These are phyloP conservation scores for Artomyces pyxidatus DNA, from an alignment of 768 basidiomycete species.

Conservation along the genomic window DNA sequence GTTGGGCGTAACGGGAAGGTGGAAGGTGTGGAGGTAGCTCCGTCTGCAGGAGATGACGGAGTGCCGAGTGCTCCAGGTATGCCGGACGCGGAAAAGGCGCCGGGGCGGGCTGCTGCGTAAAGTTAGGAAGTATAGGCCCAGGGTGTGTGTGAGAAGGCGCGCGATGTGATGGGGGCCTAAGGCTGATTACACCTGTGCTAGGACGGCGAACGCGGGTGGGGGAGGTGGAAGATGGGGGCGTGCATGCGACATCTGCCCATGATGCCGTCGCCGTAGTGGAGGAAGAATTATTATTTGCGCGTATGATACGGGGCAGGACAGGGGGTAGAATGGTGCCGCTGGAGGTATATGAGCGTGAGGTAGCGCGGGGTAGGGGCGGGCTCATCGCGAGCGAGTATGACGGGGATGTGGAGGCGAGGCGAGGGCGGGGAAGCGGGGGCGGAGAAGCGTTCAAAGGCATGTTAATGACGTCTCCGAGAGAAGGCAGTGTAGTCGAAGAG, in stretches of 20 bases:
- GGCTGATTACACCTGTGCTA: conserved; percentile 26
- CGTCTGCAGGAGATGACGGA: conserved; percentile 62
- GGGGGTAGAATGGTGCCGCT: conserved; percentile 34
- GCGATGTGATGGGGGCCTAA: conserved; percentile 8
- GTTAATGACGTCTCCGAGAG: conserved; percentile 59
- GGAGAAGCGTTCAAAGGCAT: conserved; percentile 37
- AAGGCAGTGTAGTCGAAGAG: conserved; percentile 38
- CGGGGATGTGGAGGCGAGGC: conserved; percentile 36
- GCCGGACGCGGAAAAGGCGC: conserved; percentile 55
- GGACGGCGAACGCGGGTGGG: conserved; percentile 40
- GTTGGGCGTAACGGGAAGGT: conserved; percentile 12
- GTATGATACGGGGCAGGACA: conserved; percentile 65
- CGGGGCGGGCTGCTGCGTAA: conserved; percentile 23
- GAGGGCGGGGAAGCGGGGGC: conserved; percentile 3
- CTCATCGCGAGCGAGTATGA: conserved; percentile 40
- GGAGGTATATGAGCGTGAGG: conserved; percentile 33
- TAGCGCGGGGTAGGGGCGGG: conserved; percentile 38
- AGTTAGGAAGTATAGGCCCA: conserved; percentile 20
- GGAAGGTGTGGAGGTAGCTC: conserved; percentile 35
- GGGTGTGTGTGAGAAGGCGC: conserved; percentile 20
- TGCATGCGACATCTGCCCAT: conserved; percentile 34
- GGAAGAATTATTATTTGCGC: conserved; percentile 38
- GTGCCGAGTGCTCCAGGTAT: conserved; percentile 70
- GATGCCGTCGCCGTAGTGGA: conserved; percentile 14
- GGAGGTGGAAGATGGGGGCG: conserved; percentile 34